Conservation (phyloP, 2,329 filamentous ascomycete species). For the Xylariaceae sp. region DNA sequence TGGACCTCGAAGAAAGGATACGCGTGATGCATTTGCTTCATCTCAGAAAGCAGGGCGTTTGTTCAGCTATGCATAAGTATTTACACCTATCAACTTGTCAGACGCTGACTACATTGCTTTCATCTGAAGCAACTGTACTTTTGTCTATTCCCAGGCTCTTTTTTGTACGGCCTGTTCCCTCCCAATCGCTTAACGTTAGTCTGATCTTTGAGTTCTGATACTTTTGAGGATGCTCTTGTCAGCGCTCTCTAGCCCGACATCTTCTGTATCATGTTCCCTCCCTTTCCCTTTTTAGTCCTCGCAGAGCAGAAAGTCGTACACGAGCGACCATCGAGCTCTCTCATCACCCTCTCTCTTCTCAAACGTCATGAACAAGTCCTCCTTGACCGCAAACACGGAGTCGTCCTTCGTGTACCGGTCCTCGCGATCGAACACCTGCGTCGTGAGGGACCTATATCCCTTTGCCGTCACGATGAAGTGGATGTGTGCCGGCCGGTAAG, state of each 20-base stretch:
- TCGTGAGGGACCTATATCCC: conserved; percentile 51
- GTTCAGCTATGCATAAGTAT: no score
- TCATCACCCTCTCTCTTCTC: conserved; percentile 30
- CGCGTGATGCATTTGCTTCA: neutral
- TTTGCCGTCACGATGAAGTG: conserved; percentile 47
- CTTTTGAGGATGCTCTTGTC: no score
- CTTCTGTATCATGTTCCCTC: no score
- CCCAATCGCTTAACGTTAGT: no score
- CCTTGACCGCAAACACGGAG: conserved; percentile 50
- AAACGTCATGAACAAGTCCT: conserved; percentile 42
- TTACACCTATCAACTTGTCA: no score
- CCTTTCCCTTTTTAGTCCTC: conserved; percentile 1
- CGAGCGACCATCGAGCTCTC: conserved; percentile 53
- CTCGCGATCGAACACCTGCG: conserved; percentile 67
- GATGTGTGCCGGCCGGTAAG: conserved; percentile 54
- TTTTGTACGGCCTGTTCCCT: no score
- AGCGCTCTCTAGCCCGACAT: no score
- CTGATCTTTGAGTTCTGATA: no score
- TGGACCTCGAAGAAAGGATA: neutral
- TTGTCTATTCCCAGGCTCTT: no score
- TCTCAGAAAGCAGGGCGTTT: neutral
- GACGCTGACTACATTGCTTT: no score
- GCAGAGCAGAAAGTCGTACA: conserved; percentile 48
- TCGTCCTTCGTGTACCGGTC: conserved; percentile 55
- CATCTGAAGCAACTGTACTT: no score